Evolutionary conservation across 2,329 filamentous ascomycete genomes (phyloP).

Genomic region (Phialemoniopsis sp.): DNA sequence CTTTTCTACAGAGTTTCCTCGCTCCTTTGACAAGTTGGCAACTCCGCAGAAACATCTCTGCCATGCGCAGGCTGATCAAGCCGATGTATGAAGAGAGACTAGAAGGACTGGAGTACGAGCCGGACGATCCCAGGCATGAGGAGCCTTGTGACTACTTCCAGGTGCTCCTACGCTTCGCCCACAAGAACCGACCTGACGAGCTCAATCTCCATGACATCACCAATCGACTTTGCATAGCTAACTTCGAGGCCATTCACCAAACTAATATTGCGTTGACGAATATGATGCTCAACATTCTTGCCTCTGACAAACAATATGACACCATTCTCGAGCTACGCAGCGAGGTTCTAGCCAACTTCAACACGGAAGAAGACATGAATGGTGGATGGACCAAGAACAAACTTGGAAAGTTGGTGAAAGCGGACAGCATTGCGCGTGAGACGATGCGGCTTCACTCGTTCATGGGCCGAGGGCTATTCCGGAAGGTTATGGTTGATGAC

Average conservation of each 20-base stretch:
- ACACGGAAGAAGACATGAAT: too few species aligned
- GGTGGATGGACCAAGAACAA: constrained; percentile 37
- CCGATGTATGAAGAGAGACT: too few species aligned
- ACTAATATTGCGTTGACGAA: constrained; percentile 33
- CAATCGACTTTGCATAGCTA: constrained; percentile 22
- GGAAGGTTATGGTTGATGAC: constrained; percentile 19
- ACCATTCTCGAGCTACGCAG: constrained; percentile 30
- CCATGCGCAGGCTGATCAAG: too few species aligned
- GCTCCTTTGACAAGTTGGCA: too few species aligned
- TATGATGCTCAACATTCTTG: constrained; percentile 29
- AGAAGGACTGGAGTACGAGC: too few species aligned
- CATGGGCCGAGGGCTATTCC: constrained; percentile 15
- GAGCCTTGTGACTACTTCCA: too few species aligned
- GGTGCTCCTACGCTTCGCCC: constrained; percentile 33
- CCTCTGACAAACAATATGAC: constrained; percentile 27
- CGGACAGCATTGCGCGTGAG: constrained; percentile 38
- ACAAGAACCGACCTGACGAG: constrained; percentile 30
- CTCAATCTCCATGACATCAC: constrained; percentile 21
- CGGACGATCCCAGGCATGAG: too few species aligned
- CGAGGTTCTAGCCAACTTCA: constrained; percentile 27
- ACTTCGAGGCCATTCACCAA: constrained; percentile 34
- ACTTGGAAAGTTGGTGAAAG: constrained; percentile 27
- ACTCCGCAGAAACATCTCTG: too few species aligned
- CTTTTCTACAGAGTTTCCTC: too few species aligned
- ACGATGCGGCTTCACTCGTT: constrained; percentile 31